Evolutionary conservation across 345 rosid genomes (phyloP).

Genomic region (Citrus mangshanensis): DNA sequence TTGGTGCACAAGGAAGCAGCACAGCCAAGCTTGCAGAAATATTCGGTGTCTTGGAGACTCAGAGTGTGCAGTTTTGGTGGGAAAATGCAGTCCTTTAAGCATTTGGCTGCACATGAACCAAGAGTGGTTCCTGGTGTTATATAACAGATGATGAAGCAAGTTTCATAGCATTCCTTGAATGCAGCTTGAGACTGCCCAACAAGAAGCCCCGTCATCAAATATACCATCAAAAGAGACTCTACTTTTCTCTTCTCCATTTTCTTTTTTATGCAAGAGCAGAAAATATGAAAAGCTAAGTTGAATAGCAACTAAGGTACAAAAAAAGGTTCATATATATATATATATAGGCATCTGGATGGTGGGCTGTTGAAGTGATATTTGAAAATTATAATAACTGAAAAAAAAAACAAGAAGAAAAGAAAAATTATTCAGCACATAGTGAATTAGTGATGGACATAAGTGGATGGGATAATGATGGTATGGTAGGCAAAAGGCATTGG

Average conservation of each 20-base stretch:
- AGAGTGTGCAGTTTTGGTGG: background rate
- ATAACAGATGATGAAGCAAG: conserved; percentile 34
- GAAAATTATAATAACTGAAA: background rate
- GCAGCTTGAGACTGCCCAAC: conserved; percentile 17
- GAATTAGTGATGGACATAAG: background rate
- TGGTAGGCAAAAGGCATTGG: background rate
- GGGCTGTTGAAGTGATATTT: background rate
- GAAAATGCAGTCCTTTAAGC: conserved; percentile 37
- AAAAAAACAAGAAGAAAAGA: background rate
- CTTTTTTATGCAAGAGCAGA: background rate
- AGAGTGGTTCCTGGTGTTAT: background rate
- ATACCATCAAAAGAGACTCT: background rate
- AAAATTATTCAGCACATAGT: background rate
- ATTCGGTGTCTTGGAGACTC: background rate
- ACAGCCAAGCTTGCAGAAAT: conserved; percentile 48
- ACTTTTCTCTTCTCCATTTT: conserved; percentile 2
- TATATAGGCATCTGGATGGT: background rate
- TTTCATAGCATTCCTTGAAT: conserved; percentile 32
- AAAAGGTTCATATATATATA: too few species aligned
- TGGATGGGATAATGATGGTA: background rate
- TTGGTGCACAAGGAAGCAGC: conserved; percentile 38
- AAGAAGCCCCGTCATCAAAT: conserved; percentile 22
- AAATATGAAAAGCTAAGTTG: background rate
- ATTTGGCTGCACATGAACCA: conserved; percentile 22
- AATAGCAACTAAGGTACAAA: background rate